Conservation (phyloP, 169 alveolate genomes). For the Plasmodium vinckei region DNA sequence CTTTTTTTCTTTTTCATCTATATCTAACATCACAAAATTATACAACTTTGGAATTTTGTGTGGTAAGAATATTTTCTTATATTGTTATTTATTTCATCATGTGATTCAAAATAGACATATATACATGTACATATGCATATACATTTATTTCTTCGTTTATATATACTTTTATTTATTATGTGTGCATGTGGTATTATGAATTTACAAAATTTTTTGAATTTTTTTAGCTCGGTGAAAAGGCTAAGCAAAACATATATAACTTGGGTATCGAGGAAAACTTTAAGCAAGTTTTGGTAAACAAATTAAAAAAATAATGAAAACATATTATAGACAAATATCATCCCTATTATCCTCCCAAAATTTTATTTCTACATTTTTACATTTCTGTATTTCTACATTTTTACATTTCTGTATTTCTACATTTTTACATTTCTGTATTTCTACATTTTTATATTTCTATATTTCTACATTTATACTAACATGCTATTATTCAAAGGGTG, state of each 20-base stretch:
- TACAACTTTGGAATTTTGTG: conserved; percentile 59
- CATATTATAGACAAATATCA: neutral
- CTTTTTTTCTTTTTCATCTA: conserved; percentile 48
- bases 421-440: neutral
- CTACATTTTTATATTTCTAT: neutral
- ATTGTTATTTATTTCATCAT: no score
- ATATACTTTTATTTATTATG: neutral
- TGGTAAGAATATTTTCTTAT: neutral
- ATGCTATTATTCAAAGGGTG: conserved; percentile 16
- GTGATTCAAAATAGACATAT: neutral
- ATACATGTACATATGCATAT: no score
- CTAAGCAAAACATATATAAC: conserved; percentile 39
- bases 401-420: neutral
- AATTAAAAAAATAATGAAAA: neutral
- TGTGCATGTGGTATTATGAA: conserved; percentile 1
- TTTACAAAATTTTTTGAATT: neutral
- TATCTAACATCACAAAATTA: conserved; percentile 45
- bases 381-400: neutral
- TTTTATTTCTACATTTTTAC: conserved; percentile 1
- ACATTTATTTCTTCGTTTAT: neutral
- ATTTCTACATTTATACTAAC: neutral
- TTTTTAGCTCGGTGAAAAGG: conserved; percentile 28
- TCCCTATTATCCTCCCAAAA: no score
- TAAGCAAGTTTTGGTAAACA: conserved; percentile 46
- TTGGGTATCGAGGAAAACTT: conserved; percentile 69